Evolutionary conservation across 176 grass and related monocot species (phyloP), one percentile per base, ranked within the genome.

Genomic region (Zoysia pacifica): DNA sequence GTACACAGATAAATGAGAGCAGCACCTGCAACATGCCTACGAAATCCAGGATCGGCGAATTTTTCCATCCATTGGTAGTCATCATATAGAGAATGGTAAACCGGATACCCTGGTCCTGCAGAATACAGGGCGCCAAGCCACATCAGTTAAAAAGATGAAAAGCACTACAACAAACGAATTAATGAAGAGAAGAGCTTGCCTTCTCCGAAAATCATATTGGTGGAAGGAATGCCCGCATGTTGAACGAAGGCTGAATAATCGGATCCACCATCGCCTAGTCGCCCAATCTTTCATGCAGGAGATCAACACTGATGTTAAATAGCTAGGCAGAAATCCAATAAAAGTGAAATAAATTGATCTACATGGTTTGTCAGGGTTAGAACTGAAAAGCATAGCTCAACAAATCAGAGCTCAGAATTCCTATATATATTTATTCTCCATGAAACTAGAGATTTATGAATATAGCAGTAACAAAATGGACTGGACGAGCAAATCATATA

Each of bases 1-100:
- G 2, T 55, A 65, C 45, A 66, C 53, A 12, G 50, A 69, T 15
- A 62, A n/a, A 11, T 37, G 1, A 53, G 43, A 54, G 37, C 52
- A 42, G 39, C 71, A 97, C 89, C 91, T 91, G 94, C 91, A 40
- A 90, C 84, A 81, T 97, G 89, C 79, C 87, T 91, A 59, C 67
- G 85, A 79, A 97, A 97, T 58, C 86, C 79, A 48, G 94, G 94
- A 76, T 97, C 91, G 61, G 79, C 94, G 37, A 91, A 97, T 86
- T 97, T 97, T 65, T 78, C 86, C 91, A 97, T 91, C 94, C 94
- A 97, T 9, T 91, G 40, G 2, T 85, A 94, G 60, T 91, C 94
- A 77, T 97, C 94, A 53, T 91, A 97, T n/a, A 97, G 43, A 45
- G 94, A 90, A 63, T 97, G 94, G 67, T 97, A 94, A 73, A 94